Conservation (phyloP, 2,329 filamentous ascomycete species). For the Clarireedia paspali region DNA sequence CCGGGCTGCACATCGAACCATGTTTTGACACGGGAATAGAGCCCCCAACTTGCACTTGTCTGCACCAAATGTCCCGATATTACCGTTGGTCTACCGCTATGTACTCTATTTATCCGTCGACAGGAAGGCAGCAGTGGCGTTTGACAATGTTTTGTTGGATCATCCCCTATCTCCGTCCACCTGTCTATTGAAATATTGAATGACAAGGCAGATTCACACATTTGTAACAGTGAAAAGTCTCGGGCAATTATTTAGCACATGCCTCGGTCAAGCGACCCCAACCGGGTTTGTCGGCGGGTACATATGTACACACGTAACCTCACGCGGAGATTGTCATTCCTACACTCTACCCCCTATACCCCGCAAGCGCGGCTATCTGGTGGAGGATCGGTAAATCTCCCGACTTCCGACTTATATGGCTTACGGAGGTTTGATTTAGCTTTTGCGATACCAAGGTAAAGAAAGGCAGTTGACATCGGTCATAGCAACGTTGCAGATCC, state of each 20-base stretch:
- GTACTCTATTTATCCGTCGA: background rate
- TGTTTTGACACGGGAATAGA: background rate
- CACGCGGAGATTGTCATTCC: constrained; percentile 11
- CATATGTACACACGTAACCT: constrained; percentile 7
- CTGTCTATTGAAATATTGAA: background rate
- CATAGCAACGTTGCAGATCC: background rate
- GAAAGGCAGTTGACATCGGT: background rate
- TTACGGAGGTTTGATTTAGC: background rate
- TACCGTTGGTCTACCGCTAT: background rate
- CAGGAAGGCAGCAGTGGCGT: no score
- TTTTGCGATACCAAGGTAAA: background rate
- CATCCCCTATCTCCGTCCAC: no score
- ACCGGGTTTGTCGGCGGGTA: constrained; percentile 1
- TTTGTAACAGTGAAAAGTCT: background rate
- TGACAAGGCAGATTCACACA: background rate
- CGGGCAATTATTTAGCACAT: constrained; percentile 4
- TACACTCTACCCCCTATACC: background rate
- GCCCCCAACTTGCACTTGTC: background rate
- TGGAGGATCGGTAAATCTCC: constrained; percentile 4
- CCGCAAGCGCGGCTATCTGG: constrained; percentile 4
- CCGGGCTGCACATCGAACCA: background rate
- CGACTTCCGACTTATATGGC: background rate
- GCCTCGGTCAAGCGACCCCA: constrained; percentile 10
- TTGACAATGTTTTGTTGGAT: no score
- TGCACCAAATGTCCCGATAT: background rate